phyloP scores from a whole-genome alignment of 2,329 filamentous ascomycete genomes.

The Pseudogymnoascus sp. region DNA sequence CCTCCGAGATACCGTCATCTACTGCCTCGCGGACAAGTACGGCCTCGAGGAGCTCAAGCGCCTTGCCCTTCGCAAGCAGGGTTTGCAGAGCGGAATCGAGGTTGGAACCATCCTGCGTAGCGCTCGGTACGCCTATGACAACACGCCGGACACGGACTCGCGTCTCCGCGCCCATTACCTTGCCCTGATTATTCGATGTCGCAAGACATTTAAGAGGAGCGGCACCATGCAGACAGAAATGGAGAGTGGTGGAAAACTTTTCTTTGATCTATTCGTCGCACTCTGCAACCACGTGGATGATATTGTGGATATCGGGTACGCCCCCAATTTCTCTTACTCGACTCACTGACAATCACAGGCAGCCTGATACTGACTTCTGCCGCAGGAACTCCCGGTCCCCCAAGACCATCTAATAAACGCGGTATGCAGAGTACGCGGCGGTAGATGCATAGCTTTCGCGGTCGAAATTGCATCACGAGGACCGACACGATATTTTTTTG shows the following conservation, averaged over 20 bases:
- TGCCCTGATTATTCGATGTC: conserved; percentile 92
- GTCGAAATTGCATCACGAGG: conserved; percentile 24
- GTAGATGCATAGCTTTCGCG: conserved; percentile 25
- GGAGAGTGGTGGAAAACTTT: conserved; percentile 88
- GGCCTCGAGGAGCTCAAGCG: conserved; percentile 87
- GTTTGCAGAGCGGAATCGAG: conserved; percentile 84
- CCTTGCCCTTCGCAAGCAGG: conserved; percentile 88
- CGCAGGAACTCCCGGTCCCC: conserved; percentile 43
- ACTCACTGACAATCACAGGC: conserved; percentile 19
- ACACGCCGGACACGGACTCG: conserved; percentile 89
- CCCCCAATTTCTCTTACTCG: conserved; percentile 14
- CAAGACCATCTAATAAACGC: conserved; percentile 40
- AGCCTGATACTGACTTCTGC: conserved; percentile 17
- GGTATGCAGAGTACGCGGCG: conserved; percentile 21
- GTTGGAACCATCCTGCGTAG: conserved; percentile 85
- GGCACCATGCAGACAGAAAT: conserved; percentile 99
- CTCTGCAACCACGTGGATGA: conserved; percentile 99
- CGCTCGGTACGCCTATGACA: conserved; percentile 89
- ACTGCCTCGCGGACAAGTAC: conserved; percentile 86
- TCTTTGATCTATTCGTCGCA: conserved; percentile 96
- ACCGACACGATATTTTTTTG: conserved; percentile 19
- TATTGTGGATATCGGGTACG: conserved; percentile 67
- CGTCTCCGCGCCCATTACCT: conserved; percentile 93
- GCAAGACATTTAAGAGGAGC: conserved; percentile 95
- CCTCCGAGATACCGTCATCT: conserved; percentile 87